These are phyloP conservation scores for Xylaria grammica DNA, from an alignment of 495 filamentous ascomycete genomes.

Conservation along the genomic window DNA sequence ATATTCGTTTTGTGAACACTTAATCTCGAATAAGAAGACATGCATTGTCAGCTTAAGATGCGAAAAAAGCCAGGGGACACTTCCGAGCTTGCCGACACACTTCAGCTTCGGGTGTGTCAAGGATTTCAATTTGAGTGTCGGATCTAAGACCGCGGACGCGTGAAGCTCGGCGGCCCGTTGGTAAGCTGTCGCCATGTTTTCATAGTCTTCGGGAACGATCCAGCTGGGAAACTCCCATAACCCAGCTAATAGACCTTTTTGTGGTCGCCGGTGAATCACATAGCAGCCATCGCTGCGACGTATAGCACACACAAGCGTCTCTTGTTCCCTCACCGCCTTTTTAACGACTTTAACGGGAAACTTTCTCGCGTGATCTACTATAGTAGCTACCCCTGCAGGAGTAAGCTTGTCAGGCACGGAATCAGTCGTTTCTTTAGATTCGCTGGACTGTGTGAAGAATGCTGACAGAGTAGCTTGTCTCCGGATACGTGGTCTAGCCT, in stretches of 20 bases:
- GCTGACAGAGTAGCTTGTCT: slow-evolving; percentile 31
- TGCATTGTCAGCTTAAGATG: slow-evolving; percentile 54
- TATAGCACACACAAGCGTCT: slow-evolving; percentile 50
- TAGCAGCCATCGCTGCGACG: slow-evolving; percentile 41
- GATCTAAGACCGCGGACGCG: slow-evolving; percentile 26
- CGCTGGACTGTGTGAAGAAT: slow-evolving; percentile 36
- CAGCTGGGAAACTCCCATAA: slow-evolving; percentile 54
- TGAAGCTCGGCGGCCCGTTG: slow-evolving; percentile 32
- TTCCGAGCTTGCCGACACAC: slow-evolving; percentile 42
- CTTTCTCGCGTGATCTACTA: slow-evolving; percentile 44
- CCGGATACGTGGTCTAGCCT: slow-evolving; percentile 17
- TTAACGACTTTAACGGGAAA: slow-evolving; percentile 48
- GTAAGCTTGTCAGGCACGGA: slow-evolving; percentile 16
- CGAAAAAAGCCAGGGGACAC: slow-evolving; percentile 53
- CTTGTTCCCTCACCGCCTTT: slow-evolving; percentile 50
- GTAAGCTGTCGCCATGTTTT: slow-evolving; percentile 30
- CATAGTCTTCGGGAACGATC: slow-evolving; percentile 31
- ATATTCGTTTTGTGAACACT: slow-evolving; percentile 15
- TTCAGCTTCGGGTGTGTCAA: slow-evolving; percentile 17
- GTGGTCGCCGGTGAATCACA: slow-evolving; percentile 47
- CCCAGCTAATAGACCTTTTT: slow-evolving; percentile 49
- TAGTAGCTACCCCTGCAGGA: slow-evolving; percentile 29
- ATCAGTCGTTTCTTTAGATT: neutral
- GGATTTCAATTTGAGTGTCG: neutral
- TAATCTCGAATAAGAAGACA: slow-evolving; percentile 47